Evolutionary conservation across 2,329 filamentous ascomycete genomes (phyloP), one percentile per base, ranked within the genome.

Genomic region (Colletotrichum shisoi): DNA sequence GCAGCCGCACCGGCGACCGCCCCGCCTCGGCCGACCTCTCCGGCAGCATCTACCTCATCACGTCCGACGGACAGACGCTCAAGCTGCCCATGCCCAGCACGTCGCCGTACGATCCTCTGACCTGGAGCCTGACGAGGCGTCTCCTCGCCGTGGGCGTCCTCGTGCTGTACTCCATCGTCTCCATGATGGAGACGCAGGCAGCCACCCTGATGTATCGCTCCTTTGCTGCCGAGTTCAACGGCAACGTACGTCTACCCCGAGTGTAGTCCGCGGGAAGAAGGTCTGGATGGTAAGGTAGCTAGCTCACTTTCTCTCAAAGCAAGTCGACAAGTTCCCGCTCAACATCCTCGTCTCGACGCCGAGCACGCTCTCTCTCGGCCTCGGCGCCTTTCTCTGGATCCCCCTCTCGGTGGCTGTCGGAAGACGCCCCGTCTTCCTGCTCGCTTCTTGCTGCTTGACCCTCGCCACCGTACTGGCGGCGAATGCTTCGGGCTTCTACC

Each of bases 341-440:
- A 56, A 59, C 31, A 24, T 65, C 13, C 61, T 68, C 13, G 65
- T 68, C 3, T 68, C 65, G 12, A 68, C 44, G 8, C 65, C 65
- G 2, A 68, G 65, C 2, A 74, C 74, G 0, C 57, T 80, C 4
- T 76, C 73, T 59, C 75, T 76, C 71, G 77, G 76, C 6, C 59
- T 79, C 5, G 78, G 78, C 1, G 74, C 74, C 34, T 71, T 79
- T 19, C 46, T 79, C 5, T 80, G 76, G 76, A 74, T 79, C 6
- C 78, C 77, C 3, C 51, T 79, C 4, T 76, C 76, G 3, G 69
- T 79, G 9, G 76, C 76, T 0, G 61, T 80, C 45, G 79, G 79
- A 3, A 73, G 78, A 24, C 72, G 79, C 11, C 78, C 77, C 0
- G 74, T 76, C 17, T 68, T 68, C 0, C 73, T 79, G 13, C 63